Base-by-base conservation (phyloP, 225 moss, liverwort and hornwort genomes). In the Bryum argenteum region DNA sequence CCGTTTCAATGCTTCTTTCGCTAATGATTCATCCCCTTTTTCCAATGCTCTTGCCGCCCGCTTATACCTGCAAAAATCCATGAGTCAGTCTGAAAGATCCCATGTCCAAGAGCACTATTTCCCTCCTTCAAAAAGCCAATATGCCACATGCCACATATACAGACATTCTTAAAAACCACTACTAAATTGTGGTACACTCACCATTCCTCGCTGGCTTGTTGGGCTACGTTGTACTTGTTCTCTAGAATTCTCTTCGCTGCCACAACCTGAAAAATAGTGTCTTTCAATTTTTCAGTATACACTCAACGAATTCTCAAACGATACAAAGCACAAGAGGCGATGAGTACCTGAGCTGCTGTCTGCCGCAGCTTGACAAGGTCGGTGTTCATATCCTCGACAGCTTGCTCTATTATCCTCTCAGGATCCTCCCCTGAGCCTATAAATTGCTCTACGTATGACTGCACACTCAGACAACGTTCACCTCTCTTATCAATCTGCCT, bases 391-490 rank as follows among this genome's bases (percentile, higher is more conserved):
- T 84, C 82, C 57, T 78, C 79, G 3, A 81, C 77, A 56, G 79
- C 87, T 74, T 87, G 87, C 0, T 87, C 84, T 50, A 87, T 82
- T 51, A 84, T 87, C 71, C 77, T 84, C 67, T 87, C 84, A 20
- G 77, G 84, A 69, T 87, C 87, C 70, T 87, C 87, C 26, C 74
- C 67, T 26, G 82, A 84, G 16, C 84, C 71, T 17, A 87, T 54
- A 21, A 87, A 77, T 53, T 77, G 78, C 50, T 87, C 87, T 48
- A 79, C 51, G 66, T 76, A 87, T 53, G 84, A 84, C 87, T 87
- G 72, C 76, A 78, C 24, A 76, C 76, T 75, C 20, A 76, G 12
- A 63, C 50, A 74, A 52, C 24, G 47, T 17, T 45, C 33, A 66
- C 24, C 9, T 56, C 28, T 33, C 6, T 67, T 8, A 14, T 58